Evolutionary conservation across 805 yeast species (phyloP).

Genomic region (Zygoascus flipseniorum): DNA sequence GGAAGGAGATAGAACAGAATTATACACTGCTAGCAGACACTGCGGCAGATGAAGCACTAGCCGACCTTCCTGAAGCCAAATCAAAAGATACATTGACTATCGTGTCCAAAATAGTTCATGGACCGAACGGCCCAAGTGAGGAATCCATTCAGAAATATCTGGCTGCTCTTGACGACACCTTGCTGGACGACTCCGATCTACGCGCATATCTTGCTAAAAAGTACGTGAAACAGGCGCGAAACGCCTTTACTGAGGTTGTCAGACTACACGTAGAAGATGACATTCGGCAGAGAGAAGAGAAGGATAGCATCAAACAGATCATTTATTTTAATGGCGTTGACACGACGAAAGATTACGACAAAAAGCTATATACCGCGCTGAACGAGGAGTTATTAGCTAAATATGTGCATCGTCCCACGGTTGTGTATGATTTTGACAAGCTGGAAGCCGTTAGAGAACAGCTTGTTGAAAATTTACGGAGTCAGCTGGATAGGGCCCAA

Average conservation of each 20-base stretch:
- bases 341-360: slow-evolving; percentile 3
- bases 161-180: background rate
- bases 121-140: background rate
- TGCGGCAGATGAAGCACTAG: background rate
- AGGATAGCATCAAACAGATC: slow-evolving; percentile 10
- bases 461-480: slow-evolving; percentile 3
- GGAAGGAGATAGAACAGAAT: background rate
- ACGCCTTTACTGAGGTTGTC: slow-evolving; percentile 1
- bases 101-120: background rate
- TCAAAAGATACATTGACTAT: background rate
- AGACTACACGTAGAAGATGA: slow-evolving; percentile 6
- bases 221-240: background rate
- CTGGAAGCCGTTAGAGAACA: background rate
- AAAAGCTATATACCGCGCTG: slow-evolving; percentile 6
- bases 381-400: slow-evolving; percentile 20
- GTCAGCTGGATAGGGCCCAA: slow-evolving; percentile 13
- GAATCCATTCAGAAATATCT: background rate
- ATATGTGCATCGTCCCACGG: background rate
- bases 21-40: background rate
- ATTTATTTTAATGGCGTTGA: slow-evolving; percentile 19
- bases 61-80: background rate
- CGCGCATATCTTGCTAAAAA: background rate
- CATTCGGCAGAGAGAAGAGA: background rate
- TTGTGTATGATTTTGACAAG: background rate
- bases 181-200: background rate